Evolutionary conservation across 768 basidiomycete species (phyloP), one percentile per base, ranked within the genome.

Genomic region (Auricularia cornea): DNA sequence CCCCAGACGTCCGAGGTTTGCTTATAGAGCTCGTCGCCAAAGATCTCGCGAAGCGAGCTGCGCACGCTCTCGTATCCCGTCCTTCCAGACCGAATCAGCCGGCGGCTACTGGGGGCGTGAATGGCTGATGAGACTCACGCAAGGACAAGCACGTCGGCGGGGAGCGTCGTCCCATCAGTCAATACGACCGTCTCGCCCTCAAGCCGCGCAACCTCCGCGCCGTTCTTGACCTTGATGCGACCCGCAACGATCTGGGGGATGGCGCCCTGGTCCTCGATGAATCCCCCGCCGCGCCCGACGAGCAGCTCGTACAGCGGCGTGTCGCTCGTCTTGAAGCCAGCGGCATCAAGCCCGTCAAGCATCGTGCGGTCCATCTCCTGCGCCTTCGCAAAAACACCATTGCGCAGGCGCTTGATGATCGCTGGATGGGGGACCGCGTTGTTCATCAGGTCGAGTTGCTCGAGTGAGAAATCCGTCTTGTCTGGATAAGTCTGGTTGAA

Each of bases 1-100:
- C 78, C 78, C 75, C 76, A 78, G 1, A 78, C 66, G n/a, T 61
- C 68, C 20, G 68, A 65, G 6, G 75, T 75, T 14, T 68, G 65
- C 23, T 71, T 70, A 8, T 76, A 72, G 3, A 73, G 67, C 23
- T 74, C 72, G 40, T 75, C 71, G 4, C 80, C 78, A 40, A 80
- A 76, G 2, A 74, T 62, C 11, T 63, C 61, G 30, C 68, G 71
- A 66, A 73, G 68, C 1, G 70, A 66, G n/a, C 76, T 71, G 3
- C 69, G 67, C 18, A 76, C 75, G 2, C 64, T 62, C 3, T 73
- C 59, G 61, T 77, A 80, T 3, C 75, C 75, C 2, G 74, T 76
- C 18, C 60, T 57, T 26, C 56, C n/a, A 60, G n/a, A 48, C 38
- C 20, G 26, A 5, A 23, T 33, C 61, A 23, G n/a, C 56, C 54